Evolutionary conservation across 768 basidiomycete species (phyloP), one percentile per base, ranked within the genome.

Genomic region (Clavaria fumosa): DNA sequence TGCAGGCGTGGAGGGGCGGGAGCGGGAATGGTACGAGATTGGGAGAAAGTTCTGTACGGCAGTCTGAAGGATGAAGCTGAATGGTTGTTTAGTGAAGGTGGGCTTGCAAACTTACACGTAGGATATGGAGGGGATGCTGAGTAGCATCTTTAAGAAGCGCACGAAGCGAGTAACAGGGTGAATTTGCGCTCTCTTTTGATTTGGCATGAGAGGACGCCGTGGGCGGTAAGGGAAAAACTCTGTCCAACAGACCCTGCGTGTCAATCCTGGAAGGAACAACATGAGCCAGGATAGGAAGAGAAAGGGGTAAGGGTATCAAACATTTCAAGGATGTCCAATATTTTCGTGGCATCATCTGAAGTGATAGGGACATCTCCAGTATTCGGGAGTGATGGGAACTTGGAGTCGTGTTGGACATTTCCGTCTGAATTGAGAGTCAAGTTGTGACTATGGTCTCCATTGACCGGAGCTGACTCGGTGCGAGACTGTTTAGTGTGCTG

Each of bases 161-260:
- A 17, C 78, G 72, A 30, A 83, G 58, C 3, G 74, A 74, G 44
- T 60, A 59, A 0, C 58, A 47, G 6, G 55, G 46, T 22, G 55
- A 54, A 31, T 60, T 61, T 7, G 66, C 60, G 12, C 62, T 56
- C 1, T 9, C 9, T 28, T 14, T 28, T 28, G 26, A 28, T 28
- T 68, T 59, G n/a, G 59, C 52, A 26, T 9, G 26, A 28, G 9
- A 9, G 26, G 59, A 52, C 30, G 59, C 55, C 45, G 61, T 53
- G 37, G 60, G 51, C 15, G 61, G 60, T 17, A 75, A 59, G 24
- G 75, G 71, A 50, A 80, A 78, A 44, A 81, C 77, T 47, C 83
- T 77, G 63, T 86, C 82, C 7, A 88, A 72, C 4, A 88, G 62
- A 33, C 75, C 79, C 45, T 82, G 81, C 0, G 66, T 66, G 53